Base-by-base conservation (phyloP, 768 basidiomycete species). In the Postia placenta region DNA sequence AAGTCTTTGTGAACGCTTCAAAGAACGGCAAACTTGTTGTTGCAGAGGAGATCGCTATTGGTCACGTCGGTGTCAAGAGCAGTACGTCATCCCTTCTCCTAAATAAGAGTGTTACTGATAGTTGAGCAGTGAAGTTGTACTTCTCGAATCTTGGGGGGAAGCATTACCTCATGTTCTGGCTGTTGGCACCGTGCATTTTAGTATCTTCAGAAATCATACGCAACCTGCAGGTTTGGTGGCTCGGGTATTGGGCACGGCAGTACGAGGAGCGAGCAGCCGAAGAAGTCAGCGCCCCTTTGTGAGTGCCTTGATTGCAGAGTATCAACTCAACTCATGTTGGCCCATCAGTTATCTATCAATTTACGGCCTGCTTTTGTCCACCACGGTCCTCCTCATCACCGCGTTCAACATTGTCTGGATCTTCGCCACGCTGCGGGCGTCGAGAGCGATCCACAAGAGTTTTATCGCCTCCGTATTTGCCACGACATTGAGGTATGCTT, bases 1-100 rank as follows among this genome's bases (percentile, higher is more conserved):
- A n/a, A n/a, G n/a, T n/a, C n/a, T n/a, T n/a, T n/a, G n/a, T n/a
- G n/a, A n/a, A n/a, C n/a, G n/a, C n/a, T n/a, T n/a, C n/a, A n/a
- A n/a, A n/a, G n/a, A n/a, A 71, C 25, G 81, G 81, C 3, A 82
- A 83, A 57, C 67, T 86, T 15, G 74, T 85, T 41, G 64, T 82
- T 6, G 77, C 73, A 1, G 85, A 87, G 58, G 85, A 87, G 57
- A 71, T 82, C 28, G 76, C 69, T 11, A 68, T 73, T 28, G 83
- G 84, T 0, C 80, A 78, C 52, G 73, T 85, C 23, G 74, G 75
- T 45, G n/a, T n/a, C n/a, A n/a, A n/a, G n/a, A n/a, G n/a, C n/a
- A n/a, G n/a, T n/a, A n/a, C n/a, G n/a, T n/a, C n/a, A n/a, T n/a
- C n/a, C n/a, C n/a, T n/a, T n/a, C n/a, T n/a, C n/a, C n/a, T n/a